Evolutionary conservation across 2,329 filamentous ascomycete genomes (phyloP).

Genomic region (Epicoccum nigrum): DNA sequence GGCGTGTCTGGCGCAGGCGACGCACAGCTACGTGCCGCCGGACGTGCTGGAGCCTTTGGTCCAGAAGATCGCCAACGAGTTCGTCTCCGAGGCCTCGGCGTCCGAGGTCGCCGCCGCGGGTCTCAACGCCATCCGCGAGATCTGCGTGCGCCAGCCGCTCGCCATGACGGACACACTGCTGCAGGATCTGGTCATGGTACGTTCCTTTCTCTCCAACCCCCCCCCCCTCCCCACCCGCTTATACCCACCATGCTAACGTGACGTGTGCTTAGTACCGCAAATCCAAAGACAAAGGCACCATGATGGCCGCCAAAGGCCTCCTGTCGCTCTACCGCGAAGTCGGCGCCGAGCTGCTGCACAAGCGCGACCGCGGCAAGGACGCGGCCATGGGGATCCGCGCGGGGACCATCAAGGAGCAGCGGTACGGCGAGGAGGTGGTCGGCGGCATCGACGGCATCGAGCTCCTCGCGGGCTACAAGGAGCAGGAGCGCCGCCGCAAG

Average conservation of each 20-base stretch:
- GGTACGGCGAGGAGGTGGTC: constrained; percentile 80
- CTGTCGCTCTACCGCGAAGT: constrained; percentile 91
- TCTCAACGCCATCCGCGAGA: constrained; percentile 91
- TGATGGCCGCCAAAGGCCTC: constrained; percentile 96
- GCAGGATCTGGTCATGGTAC: constrained; percentile 82
- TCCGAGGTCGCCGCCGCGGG: constrained; percentile 90
- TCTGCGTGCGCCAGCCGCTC: constrained; percentile 90
- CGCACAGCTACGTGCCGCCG: constrained; percentile 88
- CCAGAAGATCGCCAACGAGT: constrained; percentile 97
- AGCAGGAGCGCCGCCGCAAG: constrained; percentile 80
- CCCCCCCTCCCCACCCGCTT: not conserved
- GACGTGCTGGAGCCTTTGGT: constrained; percentile 90
- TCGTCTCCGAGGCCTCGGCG: constrained; percentile 92
- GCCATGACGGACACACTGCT: constrained; percentile 95
- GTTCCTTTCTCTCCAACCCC: not conserved
- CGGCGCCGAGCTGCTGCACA: constrained; percentile 84
- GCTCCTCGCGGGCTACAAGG: constrained; percentile 89
- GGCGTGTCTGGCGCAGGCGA: constrained; percentile 88
- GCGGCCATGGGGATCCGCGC: constrained; percentile 81
- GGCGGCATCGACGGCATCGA: constrained; percentile 95
- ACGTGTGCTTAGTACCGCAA: constrained; percentile 70
- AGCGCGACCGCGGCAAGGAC: constrained; percentile 88
- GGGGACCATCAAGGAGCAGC: constrained; percentile 75
- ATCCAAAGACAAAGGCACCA: constrained; percentile 98
- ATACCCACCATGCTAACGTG: not conserved